phyloP scores from a whole-genome alignment of 106 monocot species.

The Acorus calamus region DNA sequence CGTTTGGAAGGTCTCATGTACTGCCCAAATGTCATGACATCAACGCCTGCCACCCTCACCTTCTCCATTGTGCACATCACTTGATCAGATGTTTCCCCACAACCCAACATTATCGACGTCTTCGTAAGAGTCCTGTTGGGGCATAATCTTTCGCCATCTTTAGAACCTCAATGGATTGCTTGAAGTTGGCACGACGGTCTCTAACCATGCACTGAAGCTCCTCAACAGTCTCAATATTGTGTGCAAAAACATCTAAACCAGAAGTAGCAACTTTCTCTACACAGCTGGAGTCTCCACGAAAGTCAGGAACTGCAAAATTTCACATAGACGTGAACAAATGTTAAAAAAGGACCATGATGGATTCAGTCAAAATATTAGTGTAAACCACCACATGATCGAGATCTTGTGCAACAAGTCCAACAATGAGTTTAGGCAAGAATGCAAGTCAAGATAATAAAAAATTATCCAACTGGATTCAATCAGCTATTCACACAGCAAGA shows the following conservation, averaged over 20 bases:
- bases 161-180: conserved; percentile 72
- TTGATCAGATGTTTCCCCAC: conserved; percentile 77
- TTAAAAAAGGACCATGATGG: too few relatives aligned
- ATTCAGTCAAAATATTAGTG: too few relatives aligned
- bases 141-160: conserved; percentile 76
- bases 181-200: conserved; percentile 72
- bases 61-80: conserved; percentile 73
- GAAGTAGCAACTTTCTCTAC: conserved; percentile 58
- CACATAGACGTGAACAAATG: too few relatives aligned
- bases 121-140: conserved; percentile 62
- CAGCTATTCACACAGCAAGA: too few relatives aligned
- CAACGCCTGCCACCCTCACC: conserved; percentile 66
- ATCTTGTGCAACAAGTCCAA: background rate
- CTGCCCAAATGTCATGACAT: conserved; percentile 89
- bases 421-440: background rate
- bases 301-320: conserved; percentile 62
- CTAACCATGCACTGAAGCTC: conserved; percentile 54
- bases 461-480: background rate
- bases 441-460: background rate
- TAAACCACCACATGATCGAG: too few relatives aligned
- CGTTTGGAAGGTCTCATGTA: conserved; percentile 85
- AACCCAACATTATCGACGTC: conserved; percentile 84
- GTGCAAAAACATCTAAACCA: conserved; percentile 74
- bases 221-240: conserved; percentile 90
- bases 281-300: conserved; percentile 53